phyloP scores from a whole-genome alignment of 768 basidiomycete species.

The Pholiota microspora region DNA sequence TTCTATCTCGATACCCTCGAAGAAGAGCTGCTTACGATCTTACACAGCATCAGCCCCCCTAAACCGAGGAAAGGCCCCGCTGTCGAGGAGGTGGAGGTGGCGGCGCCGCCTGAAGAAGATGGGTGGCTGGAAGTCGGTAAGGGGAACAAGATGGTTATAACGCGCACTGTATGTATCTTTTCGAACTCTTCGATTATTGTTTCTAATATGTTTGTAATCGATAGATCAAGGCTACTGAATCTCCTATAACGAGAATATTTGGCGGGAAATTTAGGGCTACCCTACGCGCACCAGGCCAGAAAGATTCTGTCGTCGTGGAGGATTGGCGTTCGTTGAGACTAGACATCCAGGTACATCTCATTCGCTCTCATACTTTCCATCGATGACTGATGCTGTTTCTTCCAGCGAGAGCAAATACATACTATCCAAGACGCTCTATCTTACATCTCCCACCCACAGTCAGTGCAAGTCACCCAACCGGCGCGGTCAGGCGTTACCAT shows the following conservation, averaged over 20 bases:
- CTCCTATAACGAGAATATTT: conserved; percentile 89
- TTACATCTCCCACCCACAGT: conserved; percentile 75
- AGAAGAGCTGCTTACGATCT: conserved; percentile 81
- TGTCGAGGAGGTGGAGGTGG: conserved; percentile 46
- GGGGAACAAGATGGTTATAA: conserved; percentile 76
- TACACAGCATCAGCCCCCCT: conserved; percentile 47
- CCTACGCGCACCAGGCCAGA: conserved; percentile 74
- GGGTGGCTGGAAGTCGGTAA: conserved; percentile 95
- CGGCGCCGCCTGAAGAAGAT: conserved; percentile 47
- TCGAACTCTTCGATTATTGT: conserved; percentile 2
- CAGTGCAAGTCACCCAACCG: conserved; percentile 69
- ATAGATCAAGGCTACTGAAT: conserved; percentile 77
- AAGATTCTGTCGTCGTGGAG: conserved; percentile 86
- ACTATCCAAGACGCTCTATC: conserved; percentile 83
- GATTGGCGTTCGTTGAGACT: conserved; percentile 88
- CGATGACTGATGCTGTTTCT: background rate
- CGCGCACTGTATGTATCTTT: conserved; percentile 62
- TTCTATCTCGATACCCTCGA: conserved; percentile 94
- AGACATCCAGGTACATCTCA: conserved; percentile 73
- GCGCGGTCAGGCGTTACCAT: conserved; percentile 54
- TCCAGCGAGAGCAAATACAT: conserved; percentile 67
- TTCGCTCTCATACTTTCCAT: background rate
- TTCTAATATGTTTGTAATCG: background rate
- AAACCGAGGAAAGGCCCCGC: conserved; percentile 25
- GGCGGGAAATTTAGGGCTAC: conserved; percentile 90